phyloP scores from a whole-genome alignment of 2,329 filamentous ascomycete species.

The Fusarium staphyleae region DNA sequence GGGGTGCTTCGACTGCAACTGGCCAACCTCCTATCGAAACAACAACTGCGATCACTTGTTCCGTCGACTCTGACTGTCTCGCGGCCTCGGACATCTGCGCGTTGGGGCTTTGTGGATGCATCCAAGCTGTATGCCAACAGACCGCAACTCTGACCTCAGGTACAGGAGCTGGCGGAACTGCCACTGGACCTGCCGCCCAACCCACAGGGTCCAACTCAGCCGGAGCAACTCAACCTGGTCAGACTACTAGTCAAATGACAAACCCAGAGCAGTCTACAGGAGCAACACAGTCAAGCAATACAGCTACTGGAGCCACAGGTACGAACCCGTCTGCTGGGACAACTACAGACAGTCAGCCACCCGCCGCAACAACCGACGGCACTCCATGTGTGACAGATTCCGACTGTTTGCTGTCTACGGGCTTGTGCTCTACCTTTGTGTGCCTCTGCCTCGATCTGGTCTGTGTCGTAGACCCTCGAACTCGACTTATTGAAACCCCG shows the following conservation, averaged over 20 bases:
- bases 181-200: not conserved
- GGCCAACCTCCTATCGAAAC: no score
- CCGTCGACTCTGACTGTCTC: not conserved
- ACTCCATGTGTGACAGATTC: slow-evolving; percentile 4
- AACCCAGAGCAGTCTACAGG: not conserved
- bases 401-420: slow-evolving; percentile 4
- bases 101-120: no score
- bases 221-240: not conserved
- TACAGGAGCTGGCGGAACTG: no score
- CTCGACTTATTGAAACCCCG: not conserved
- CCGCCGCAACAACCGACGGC: not conserved
- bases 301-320: not conserved
- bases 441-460: slow-evolving; percentile 9
- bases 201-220: not conserved
- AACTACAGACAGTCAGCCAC: not conserved
- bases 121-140: no score
- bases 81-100: not conserved
- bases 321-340: not conserved
- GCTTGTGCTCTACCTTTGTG: not conserved
- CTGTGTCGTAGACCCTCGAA: slow-evolving; percentile 4
- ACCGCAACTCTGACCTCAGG: no score
- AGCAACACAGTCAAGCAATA: not conserved
- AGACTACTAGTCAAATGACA: not conserved
- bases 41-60: no score
- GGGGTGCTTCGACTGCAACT: no score